phyloP scores from a whole-genome alignment of 495 filamentous ascomycete genomes.

The Terfezia boudieri region DNA sequence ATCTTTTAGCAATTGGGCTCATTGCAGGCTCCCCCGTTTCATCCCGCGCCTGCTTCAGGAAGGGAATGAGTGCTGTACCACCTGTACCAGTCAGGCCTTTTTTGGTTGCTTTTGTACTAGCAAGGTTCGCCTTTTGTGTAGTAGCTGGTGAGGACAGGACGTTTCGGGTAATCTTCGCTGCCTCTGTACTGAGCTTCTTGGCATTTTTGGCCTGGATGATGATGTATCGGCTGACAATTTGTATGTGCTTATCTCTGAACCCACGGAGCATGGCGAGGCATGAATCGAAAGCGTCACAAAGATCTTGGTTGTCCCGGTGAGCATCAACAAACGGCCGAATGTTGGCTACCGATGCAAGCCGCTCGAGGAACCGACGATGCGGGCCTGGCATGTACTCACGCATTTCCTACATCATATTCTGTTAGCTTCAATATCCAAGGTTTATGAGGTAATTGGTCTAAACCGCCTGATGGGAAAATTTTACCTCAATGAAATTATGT shows the following conservation, averaged over 20 bases:
- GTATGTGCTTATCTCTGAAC: slow-evolving; percentile 85
- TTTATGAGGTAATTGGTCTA: background rate
- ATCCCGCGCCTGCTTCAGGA: slow-evolving; percentile 83
- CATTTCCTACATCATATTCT: slow-evolving; percentile 39
- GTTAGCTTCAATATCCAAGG: slow-evolving; percentile 3
- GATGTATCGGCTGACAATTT: slow-evolving; percentile 91
- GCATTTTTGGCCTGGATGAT: slow-evolving; percentile 39
- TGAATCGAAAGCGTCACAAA: slow-evolving; percentile 70
- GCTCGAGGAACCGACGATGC: slow-evolving; percentile 69
- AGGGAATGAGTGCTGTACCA: slow-evolving; percentile 77
- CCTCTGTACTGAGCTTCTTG: slow-evolving; percentile 12
- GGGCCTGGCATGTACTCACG: slow-evolving; percentile 87
- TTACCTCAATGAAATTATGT: slow-evolving; percentile 63
- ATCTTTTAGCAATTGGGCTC: slow-evolving; percentile 52
- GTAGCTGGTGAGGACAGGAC: background rate
- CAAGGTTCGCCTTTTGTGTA: slow-evolving; percentile 9
- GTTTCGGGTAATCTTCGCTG: background rate
- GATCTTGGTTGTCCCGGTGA: slow-evolving; percentile 27
- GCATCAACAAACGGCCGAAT: slow-evolving; percentile 64
- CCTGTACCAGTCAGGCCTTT: slow-evolving; percentile 71
- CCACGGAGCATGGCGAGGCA: slow-evolving; percentile 75
- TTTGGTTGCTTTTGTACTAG: slow-evolving; percentile 17
- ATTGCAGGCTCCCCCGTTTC: slow-evolving; percentile 88
- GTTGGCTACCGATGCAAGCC: slow-evolving; percentile 61
- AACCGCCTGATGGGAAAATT: background rate